phyloP scores from a whole-genome alignment of 2,329 filamentous ascomycete species.

The Parascedosporium putredinis region DNA sequence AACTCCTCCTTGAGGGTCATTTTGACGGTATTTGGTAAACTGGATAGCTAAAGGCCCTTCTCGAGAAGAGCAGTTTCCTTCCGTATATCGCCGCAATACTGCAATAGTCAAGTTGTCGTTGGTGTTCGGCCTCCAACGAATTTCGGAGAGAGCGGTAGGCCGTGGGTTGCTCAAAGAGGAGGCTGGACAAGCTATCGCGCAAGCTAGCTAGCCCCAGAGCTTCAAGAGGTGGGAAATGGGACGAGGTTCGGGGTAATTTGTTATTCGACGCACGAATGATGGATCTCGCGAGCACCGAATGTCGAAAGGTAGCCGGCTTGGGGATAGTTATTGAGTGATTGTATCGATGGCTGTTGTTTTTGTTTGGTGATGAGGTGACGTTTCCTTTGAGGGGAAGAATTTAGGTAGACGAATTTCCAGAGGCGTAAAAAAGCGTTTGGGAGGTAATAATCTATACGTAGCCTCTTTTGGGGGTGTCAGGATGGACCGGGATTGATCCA shows the following conservation, averaged over 20 bases:
- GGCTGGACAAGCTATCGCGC: background rate
- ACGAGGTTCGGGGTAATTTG: background rate
- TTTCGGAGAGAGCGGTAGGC: too few species aligned
- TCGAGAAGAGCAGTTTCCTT: too few species aligned
- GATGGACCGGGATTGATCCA: slow-evolving; percentile 3
- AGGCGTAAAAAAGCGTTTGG: background rate
- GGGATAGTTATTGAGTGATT: background rate
- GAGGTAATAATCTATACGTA: slow-evolving; percentile 5
- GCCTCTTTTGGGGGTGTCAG: slow-evolving; percentile 1
- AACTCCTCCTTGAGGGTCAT: slow-evolving; percentile 67
- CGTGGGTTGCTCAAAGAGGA: too few species aligned
- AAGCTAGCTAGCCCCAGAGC: too few species aligned
- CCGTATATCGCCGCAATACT: too few species aligned
- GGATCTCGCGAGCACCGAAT: background rate
- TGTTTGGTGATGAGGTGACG: slow-evolving; percentile 3
- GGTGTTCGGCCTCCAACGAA: too few species aligned
- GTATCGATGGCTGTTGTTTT: too few species aligned
- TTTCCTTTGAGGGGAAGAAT: slow-evolving; percentile 3
- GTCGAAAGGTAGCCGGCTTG: background rate
- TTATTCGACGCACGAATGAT: background rate
- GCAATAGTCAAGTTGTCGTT: too few species aligned
- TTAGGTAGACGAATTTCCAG: background rate
- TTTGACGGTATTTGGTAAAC: slow-evolving; percentile 22
- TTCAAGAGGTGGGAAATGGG: background rate
- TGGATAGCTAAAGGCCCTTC: background rate